Evolutionary conservation across 2,329 filamentous ascomycete species (phyloP), one percentile per base, ranked within the genome.

Genomic region (Pseudogymnoascus sp.): DNA sequence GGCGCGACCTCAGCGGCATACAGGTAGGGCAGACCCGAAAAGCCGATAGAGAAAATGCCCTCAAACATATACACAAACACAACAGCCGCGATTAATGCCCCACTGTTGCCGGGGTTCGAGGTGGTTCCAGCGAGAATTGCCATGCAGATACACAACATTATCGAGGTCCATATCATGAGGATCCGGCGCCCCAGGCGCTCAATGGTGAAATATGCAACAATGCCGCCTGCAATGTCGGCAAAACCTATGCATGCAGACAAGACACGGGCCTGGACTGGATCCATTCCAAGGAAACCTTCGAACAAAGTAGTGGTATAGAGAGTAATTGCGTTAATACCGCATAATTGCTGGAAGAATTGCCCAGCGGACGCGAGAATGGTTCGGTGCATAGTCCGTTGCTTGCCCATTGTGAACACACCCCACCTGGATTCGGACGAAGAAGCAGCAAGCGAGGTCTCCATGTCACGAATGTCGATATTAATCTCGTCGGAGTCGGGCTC

Each of bases 41-140:
- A 65, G 11, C 65, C 65, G 42, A 65, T 26, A 1, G 64, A 56
- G 46, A 65, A 65, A 75, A 82, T 83, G 2, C 81, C 80, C 69
- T 81, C 83, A 73, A 84, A 85, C 19, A 83, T 75, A 70, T 86
- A 86, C 50, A 87, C 74, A 66, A 84, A 85, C 0, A 77, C 74
- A 74, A 77, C 26, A 79, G 73, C 38, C 77, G 78, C 1, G 75
- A 72, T 2, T 72, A 65, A 11, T 72, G 71, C n/a, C 72, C 67
- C 7, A 74, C 76, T 44, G 73, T 65, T 59, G 74, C 77, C 23
- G 72, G 72, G 29, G 70, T 76, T 70, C 21, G 77, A 82, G 2
- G 79, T 82, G 6, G 78, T 77, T 23, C 81, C 82, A 0, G 80
- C 79, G 15, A 84, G 77, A 33, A 89, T 79, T 1, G 83, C 80